Conservation (phyloP, 306 rosid species). For the Amphicarpaea edgeworthii region DNA sequence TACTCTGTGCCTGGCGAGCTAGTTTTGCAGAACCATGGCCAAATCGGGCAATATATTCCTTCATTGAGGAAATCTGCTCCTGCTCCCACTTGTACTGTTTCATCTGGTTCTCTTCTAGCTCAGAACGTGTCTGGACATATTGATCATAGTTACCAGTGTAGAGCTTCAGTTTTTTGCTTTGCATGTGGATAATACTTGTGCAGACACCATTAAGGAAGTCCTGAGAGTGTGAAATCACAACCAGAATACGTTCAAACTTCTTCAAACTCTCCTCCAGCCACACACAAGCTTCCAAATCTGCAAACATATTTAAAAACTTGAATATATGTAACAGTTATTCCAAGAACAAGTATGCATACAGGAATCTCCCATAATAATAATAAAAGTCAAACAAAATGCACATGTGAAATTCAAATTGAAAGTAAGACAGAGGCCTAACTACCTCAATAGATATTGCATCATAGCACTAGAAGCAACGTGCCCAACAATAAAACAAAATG, state of each 20-base stretch:
- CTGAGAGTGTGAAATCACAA: conserved; percentile 95
- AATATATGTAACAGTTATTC: not conserved
- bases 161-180: conserved; percentile 73
- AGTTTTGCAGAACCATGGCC: conserved; percentile 98
- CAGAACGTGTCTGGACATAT: conserved; percentile 94
- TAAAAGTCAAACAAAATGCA: not conserved
- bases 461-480: not conserved
- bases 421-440: conserved; percentile 1
- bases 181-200: conserved; percentile 99
- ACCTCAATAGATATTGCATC: not conserved
- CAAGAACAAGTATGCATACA: not conserved
- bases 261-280: conserved; percentile 97
- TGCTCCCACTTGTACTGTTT: conserved; percentile 98
- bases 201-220: conserved; percentile 97
- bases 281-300: conserved; percentile 85
- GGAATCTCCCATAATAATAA: not conserved
- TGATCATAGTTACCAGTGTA: conserved; percentile 94
- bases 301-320: conserved; percentile 6
- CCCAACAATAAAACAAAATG: not conserved
- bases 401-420: conserved; percentile 23
- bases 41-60: conserved; percentile 95
- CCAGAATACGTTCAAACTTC: conserved; percentile 92
- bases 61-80: conserved; percentile 92
- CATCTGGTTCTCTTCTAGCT: conserved; percentile 97
- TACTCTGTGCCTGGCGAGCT: conserved; percentile 99